These are phyloP conservation scores for Candida tallmaniae DNA, from an alignment of 805 yeast genomes.

Conservation along the genomic window DNA sequence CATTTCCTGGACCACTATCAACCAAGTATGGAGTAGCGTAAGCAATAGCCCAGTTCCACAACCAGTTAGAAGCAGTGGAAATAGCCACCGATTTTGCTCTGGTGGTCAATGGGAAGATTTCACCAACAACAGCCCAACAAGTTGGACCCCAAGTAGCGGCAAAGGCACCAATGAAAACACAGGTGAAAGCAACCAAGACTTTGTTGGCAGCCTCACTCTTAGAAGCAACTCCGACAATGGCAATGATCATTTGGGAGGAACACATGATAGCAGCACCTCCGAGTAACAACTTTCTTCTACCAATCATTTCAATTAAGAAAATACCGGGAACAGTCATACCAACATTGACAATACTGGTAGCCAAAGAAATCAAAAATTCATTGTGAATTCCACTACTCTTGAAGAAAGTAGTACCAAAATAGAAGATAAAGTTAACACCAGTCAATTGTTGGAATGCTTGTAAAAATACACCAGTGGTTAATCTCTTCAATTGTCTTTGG, in stretches of 20 bases:
- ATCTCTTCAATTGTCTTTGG: slow-evolving; percentile 46
- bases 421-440: slow-evolving; percentile 87
- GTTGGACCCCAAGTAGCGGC: slow-evolving; percentile 43
- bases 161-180: slow-evolving; percentile 37
- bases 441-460: slow-evolving; percentile 88
- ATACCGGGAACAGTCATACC: slow-evolving; percentile 38
- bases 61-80: slow-evolving; percentile 39
- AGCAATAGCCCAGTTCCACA: slow-evolving; percentile 40
- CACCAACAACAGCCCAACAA: slow-evolving; percentile 37
- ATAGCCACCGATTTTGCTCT: slow-evolving; percentile 37
- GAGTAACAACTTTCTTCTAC: slow-evolving; percentile 61
- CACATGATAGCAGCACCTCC: slow-evolving; percentile 63
- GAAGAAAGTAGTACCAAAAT: slow-evolving; percentile 84
- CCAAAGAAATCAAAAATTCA: slow-evolving; percentile 44
- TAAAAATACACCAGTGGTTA: slow-evolving; percentile 56
- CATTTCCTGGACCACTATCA: slow-evolving; percentile 34
- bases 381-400: slow-evolving; percentile 54
- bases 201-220: slow-evolving; percentile 27
- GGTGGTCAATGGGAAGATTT: slow-evolving; percentile 32
- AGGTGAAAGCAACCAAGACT: slow-evolving; percentile 32
- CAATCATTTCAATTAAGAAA: slow-evolving; percentile 34
- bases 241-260: slow-evolving; percentile 49
- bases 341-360: slow-evolving; percentile 38
- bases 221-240: slow-evolving; percentile 39
- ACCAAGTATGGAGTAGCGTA: slow-evolving; percentile 41